Evolutionary conservation across 768 basidiomycete species (phyloP), one percentile per base, ranked within the genome.

Genomic region (Tremella fuciformis): DNA sequence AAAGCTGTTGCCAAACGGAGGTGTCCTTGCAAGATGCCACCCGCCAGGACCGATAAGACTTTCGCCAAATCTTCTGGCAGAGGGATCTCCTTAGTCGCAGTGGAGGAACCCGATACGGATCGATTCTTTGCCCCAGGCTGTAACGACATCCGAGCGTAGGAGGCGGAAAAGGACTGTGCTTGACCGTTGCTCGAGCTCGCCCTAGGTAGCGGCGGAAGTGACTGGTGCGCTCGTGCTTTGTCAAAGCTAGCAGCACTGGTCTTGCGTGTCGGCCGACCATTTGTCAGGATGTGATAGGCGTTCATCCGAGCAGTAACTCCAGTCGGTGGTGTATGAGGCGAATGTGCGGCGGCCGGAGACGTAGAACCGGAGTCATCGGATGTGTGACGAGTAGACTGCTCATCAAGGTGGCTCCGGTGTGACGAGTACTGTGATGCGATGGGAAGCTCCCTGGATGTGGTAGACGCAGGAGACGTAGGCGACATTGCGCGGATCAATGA

Each of bases 401-500:
- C 22, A 46, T 46, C 15, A 50, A 46, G 42, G 34, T 49, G 19
- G 42, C 9, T 15, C 57, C 58, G 57, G 13, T 41, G 7, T 41
- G 69, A 62, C 80, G 91, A 88, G 81, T 92, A 96, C 50, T 89
- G 86, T 21, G 92, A 86, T 47, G 92, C 92, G 62, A 96, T 96
- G 50, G 92, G 88, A 2, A 91, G 81, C 41, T 82, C 75, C 0
- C 88, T 88, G 9, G 79, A 87, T 1, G 88, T 42, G 55, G 57
- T 16, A 86, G 88, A 44, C 82, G 55, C 16, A 84, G 86, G 50
- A 63, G 68, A 68, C 15, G 41, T 34, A 18, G 58, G 60, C 15
- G 70, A 65, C 8, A 65, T 59, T 8, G 69, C 58, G 24, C 67
- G 62, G 39, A 55, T 49, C 21, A 67, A 54, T 16, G 64, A 34